Percentiles rank a stretch among this genome's conserved stretches.
Conservation (phyloP, 257 asterid genomes). For the Buddleja alternifolia region DNA sequence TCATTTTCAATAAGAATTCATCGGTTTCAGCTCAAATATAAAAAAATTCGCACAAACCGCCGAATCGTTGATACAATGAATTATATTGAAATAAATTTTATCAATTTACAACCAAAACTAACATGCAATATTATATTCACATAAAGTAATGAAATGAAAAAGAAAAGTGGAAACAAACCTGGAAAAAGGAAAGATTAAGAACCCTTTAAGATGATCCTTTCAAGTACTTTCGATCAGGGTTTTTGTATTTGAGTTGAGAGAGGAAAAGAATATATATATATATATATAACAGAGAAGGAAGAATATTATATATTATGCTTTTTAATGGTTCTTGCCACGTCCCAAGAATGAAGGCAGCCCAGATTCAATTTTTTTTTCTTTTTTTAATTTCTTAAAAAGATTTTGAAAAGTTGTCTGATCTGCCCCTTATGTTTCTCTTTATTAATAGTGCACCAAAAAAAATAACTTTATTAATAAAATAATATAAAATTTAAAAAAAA, state of each 20-base stretch:
- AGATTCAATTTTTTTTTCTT: slow-evolving; percentile 4
- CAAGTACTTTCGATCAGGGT: slow-evolving; percentile 33
- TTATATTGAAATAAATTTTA: not conserved
- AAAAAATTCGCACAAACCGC: slow-evolving; percentile 10
- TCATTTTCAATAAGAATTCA: slow-evolving; percentile 1
- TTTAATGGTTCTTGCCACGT: slow-evolving; percentile 23
- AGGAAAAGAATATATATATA: slow-evolving; percentile 6
- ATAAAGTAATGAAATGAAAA: not conserved
- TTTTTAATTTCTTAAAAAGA: not conserved
- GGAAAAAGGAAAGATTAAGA: slow-evolving; percentile 36
- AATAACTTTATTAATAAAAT: not conserved
- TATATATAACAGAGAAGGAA: too few relatives aligned
- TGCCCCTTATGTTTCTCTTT: slow-evolving; percentile 9
- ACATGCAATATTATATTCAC: slow-evolving; percentile 17
- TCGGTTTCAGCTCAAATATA: slow-evolving; percentile 16
- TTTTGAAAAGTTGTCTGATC: slow-evolving; percentile 9
- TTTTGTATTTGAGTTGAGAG: slow-evolving; percentile 18
- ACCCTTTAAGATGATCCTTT: slow-evolving; percentile 19
- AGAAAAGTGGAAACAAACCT: slow-evolving; percentile 34
- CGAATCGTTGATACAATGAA: too few relatives aligned
- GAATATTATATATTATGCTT: too few relatives aligned
- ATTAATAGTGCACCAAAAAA: too few relatives aligned
- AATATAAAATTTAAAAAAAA: not conserved
- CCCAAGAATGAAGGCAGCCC: slow-evolving; percentile 28
- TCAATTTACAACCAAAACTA: slow-evolving; percentile 18